Base-by-base conservation (phyloP, 75 land plant genomes). In the Cupressus sempervirens region DNA sequence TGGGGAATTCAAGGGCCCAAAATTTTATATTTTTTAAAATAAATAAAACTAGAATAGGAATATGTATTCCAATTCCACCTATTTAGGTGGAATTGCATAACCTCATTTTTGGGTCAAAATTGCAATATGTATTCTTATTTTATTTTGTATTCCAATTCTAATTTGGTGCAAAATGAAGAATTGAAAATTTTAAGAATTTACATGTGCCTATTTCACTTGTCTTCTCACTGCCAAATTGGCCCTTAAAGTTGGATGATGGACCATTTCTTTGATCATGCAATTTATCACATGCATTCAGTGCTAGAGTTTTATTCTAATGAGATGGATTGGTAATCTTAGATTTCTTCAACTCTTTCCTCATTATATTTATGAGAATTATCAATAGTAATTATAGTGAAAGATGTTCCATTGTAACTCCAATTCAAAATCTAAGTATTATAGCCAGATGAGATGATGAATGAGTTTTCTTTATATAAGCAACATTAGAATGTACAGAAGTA, bases 291-390 rank as follows among this genome's bases (percentile, higher is more conserved):
- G 83, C 34, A 53, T 32, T 30, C 16, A 35, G 20, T n/a, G 52
- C 50, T 62, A 82, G 50, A 52, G 83, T 34, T 53, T 52, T 82
- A 52, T 82, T 88, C 75, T 82, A 83, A 36, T 91, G 84, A 23
- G 77, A 40, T 38, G 35, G 83, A 36, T 67, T 38, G 10, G 70
- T 83, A 48, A 6, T 13, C 13, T 82, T 58, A 81, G 88, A 62
- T 83, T 82, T 83, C 73, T 90, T 84, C 34, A 95, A 82, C 77
- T 93, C 92, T 86, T 76, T 88, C 77, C 82, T 88, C 86, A 93
- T 93, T 70, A 58, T 86, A 29, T 87, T 89, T 26, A 95, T 93
- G 34, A 95, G 89, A 48, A 91, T 26, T 48, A 95, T 84, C 84
- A 95, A 84, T 50, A 92, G 82, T 13, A 86, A 79, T 13, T 92